Base-by-base conservation (phyloP, 768 basidiomycete species). In the Lentinula edodes region DNA sequence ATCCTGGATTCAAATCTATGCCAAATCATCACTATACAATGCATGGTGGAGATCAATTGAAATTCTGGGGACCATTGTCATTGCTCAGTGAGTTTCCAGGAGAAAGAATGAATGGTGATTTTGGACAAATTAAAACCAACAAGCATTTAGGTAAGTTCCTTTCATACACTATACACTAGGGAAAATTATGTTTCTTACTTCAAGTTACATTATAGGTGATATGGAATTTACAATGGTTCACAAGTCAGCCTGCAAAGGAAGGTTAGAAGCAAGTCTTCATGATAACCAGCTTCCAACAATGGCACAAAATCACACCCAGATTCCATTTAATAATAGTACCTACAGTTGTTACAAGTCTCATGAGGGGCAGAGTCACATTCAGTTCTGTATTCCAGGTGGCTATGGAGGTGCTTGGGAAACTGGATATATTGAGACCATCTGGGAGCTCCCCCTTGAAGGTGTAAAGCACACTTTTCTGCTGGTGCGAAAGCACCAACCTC, bases 21-120 rank as follows among this genome's bases (percentile, higher is more conserved):
- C 67, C 67, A 54, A 68, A 62, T 20, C 65, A 65, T 52, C 67
- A 68, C 50, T 56, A 61, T 61, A 52, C 58, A 20, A 65, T 66
- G 63, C 67, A 68, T 23, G 46, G 43, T 39, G 28, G 23, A 16
- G 58, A 62, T 6, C 43, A 60, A 38, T 57, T 68, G 20, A 62
- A 61, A 60, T 63, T 51, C 52, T 68, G 67, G 67, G 67, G 67
- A 2, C 67, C 67, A 46, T 18, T 64, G 10, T 23, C 23, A 52
- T 65, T 34, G 45, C 35, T 55, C 62, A 13, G 58, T 51, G 67
- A 68, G 42, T 64, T 64, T 48, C 56, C 61, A 45, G 65, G 65
- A 46, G 64, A 68, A 55, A 56, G 50, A 34, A 32, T 66, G 42
- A 68, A 68, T 57, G 60, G 60, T 5, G 35, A 28, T 34, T 28